phyloP scores from a whole-genome alignment of 2,329 filamentous ascomycete genomes.

The Metarhizium robertsii region DNA sequence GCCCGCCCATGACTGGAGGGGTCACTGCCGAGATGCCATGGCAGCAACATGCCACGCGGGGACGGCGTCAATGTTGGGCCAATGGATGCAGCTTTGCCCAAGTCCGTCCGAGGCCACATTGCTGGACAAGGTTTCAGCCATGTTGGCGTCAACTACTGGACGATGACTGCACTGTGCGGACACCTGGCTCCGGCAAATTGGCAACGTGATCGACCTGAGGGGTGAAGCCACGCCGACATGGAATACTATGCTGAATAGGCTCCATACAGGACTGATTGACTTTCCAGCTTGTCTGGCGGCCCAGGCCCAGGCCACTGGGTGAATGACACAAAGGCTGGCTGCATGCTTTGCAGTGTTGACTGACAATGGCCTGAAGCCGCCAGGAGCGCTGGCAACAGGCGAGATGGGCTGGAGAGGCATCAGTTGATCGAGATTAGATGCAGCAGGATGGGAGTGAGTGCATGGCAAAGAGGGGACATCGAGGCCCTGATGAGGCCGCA shows the following conservation, averaged over 20 bases:
- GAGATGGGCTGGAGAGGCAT: too few relatives aligned
- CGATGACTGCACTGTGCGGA: neutral
- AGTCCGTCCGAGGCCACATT: neutral
- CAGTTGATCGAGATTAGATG: neutral
- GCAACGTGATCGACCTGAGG: neutral
- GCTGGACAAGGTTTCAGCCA: constrained; percentile 2
- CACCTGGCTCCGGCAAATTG: neutral
- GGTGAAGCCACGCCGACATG: neutral
- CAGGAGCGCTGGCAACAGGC: too few relatives aligned
- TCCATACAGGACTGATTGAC: too few relatives aligned
- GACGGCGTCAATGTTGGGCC: neutral
- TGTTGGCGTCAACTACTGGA: neutral
- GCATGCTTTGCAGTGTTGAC: neutral
- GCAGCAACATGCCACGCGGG: neutral
- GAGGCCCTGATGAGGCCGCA: neutral
- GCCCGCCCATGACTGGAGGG: neutral
- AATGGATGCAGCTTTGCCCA: neutral
- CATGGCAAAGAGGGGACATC: neutral
- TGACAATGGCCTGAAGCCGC: too few relatives aligned
- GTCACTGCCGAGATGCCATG: neutral
- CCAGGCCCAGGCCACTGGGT: neutral
- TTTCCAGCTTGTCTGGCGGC: too few relatives aligned
- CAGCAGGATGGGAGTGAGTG: neutral
- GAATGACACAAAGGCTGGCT: neutral
- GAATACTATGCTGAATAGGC: too few relatives aligned